These are phyloP conservation scores for Phaeotremella fagi DNA, from an alignment of 768 basidiomycete genomes.

Conservation along the genomic window DNA sequence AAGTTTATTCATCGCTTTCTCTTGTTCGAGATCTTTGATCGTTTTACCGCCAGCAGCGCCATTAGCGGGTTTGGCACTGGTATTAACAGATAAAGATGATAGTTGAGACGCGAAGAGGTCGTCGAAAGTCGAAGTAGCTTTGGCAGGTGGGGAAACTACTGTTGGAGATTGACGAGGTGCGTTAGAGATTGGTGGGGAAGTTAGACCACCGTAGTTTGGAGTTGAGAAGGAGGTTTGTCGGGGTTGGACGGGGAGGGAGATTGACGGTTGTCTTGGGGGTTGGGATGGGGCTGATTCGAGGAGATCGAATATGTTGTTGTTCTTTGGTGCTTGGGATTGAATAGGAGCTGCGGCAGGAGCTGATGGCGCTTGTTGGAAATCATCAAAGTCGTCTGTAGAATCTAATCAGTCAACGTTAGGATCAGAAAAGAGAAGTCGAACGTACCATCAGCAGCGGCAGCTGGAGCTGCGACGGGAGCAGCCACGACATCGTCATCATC, in stretches of 20 bases:
- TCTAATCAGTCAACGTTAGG: conserved; percentile 8
- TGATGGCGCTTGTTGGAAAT: conserved; percentile 49
- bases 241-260: conserved; percentile 6
- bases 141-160: conserved; percentile 41
- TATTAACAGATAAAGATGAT: conserved; percentile 46
- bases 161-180: conserved; percentile 37
- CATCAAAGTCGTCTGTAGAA: conserved; percentile 51
- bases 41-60: conserved; percentile 56
- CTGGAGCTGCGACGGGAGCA: conserved; percentile 42
- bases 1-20: conserved; percentile 72
- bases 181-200: conserved; percentile 50
- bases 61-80: conserved; percentile 11
- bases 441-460: conserved; percentile 47
- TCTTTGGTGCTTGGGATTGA: conserved; percentile 17
- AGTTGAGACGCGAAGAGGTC: conserved; percentile 84
- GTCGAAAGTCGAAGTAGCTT: conserved; percentile 61
- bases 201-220: conserved; percentile 6
- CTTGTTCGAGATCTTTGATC: conserved; percentile 82
- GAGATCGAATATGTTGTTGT: conserved; percentile 46
- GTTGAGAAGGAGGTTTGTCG: conserved; percentile 2
- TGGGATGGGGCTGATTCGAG: conserved; percentile 31
- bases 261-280: conserved; percentile 3
- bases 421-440: not conserved
- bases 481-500: conserved; percentile 58
- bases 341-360: conserved; percentile 20